Conservation (phyloP, 2,329 filamentous ascomycete genomes). For the Fusarium sp. region DNA sequence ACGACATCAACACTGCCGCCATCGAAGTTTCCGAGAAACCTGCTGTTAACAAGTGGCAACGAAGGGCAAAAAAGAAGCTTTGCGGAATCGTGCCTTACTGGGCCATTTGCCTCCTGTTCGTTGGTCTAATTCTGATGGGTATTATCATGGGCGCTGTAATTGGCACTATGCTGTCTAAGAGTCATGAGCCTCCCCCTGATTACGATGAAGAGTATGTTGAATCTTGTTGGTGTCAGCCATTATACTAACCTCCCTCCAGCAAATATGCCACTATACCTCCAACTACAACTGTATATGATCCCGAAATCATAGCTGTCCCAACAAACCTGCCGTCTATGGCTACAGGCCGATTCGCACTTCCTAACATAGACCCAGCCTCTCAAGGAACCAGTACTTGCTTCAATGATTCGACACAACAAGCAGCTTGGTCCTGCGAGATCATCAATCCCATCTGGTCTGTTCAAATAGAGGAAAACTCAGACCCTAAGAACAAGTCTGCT, state of each 20-base stretch:
- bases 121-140: slow-evolving; percentile 66
- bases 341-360: slow-evolving; percentile 69
- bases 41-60: slow-evolving; percentile 64
- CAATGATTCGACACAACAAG: slow-evolving; percentile 64
- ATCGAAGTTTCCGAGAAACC: slow-evolving; percentile 63
- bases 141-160: slow-evolving; percentile 70
- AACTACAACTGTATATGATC: slow-evolving; percentile 60
- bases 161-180: slow-evolving; percentile 58
- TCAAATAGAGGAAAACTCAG: slow-evolving; percentile 53
- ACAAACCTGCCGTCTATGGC: slow-evolving; percentile 65
- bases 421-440: slow-evolving; percentile 75
- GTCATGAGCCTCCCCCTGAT: slow-evolving; percentile 20
- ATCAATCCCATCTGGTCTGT: slow-evolving; percentile 60
- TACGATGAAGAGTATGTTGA: slow-evolving; percentile 32
- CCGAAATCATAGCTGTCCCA: slow-evolving; percentile 63
- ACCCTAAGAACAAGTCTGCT: slow-evolving; percentile 41
- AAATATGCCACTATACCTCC: slow-evolving; percentile 45
- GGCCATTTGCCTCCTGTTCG: slow-evolving; percentile 66
- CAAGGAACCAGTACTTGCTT: slow-evolving; percentile 69
- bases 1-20: slow-evolving; percentile 68
- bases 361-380: slow-evolving; percentile 62
- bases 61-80: slow-evolving; percentile 65
- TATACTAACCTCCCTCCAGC: slow-evolving; percentile 25
- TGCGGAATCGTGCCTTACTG: slow-evolving; percentile 73
- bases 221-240: neutral